Percentiles rank a stretch among this genome's conserved stretches.
Evolutionary conservation across 225 moss, liverwort and hornwort species (phyloP).

Genomic region (Thuidium tamariscinum): DNA sequence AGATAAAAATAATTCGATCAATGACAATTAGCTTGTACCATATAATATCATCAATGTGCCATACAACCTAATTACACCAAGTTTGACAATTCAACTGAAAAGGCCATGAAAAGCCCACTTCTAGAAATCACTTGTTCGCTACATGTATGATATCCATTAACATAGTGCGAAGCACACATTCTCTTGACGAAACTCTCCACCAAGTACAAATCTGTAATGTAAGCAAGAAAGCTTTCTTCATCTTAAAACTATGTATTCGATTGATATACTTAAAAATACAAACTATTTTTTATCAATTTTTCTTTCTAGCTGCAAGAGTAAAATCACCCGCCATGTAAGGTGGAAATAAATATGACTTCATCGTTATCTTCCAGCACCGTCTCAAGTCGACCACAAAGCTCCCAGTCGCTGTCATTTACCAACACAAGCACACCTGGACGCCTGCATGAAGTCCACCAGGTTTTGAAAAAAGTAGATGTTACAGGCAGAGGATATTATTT

Average conservation of each 20-base stretch:
- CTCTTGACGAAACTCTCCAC: rapidly evolving
- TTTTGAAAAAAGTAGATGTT: neutral
- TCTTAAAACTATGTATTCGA: neutral
- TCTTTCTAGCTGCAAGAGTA: neutral
- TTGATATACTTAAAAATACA: neutral
- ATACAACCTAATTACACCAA: rapidly evolving
- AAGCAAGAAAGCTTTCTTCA: neutral
- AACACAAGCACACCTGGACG: constrained; percentile 84
- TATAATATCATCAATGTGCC: rapidly evolving
- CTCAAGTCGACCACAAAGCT: constrained; percentile 77
- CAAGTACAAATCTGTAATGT: neutral
- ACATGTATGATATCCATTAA: neutral
- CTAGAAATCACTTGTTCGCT: too few species aligned
- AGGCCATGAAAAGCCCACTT: too few species aligned
- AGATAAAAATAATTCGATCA: neutral
- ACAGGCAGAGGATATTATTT: neutral
- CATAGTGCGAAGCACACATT: too few species aligned
- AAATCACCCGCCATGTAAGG: constrained; percentile 66
- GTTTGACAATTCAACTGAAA: neutral
- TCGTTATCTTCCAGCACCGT: constrained; percentile 76
- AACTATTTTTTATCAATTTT: neutral
- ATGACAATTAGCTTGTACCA: rapidly evolving
- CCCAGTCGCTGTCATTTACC: constrained; percentile 95
- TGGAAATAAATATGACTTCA: constrained; percentile 76
- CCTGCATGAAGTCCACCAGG: constrained; percentile 22